Percentiles rank a stretch among this genome's conserved stretches.
Conservation (phyloP, 2,329 filamentous ascomycete species). For the Aspergillus tamarii region DNA sequence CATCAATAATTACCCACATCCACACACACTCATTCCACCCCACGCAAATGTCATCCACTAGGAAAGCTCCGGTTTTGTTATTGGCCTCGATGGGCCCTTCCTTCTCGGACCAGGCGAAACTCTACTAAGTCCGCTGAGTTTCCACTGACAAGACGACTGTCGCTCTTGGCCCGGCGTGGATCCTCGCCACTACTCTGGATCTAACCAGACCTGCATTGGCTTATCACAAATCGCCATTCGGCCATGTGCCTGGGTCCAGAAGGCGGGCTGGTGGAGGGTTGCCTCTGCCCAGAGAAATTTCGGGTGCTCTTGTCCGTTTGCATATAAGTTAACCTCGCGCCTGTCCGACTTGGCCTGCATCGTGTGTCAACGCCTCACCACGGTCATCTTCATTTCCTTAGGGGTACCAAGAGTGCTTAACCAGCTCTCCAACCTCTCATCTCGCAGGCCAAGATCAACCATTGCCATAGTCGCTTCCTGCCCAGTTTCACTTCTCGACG, state of each 20-base stretch:
- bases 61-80: not conserved
- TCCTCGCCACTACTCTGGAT: constrained; percentile 17
- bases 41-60: constrained; percentile 3
- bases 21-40: not conserved
- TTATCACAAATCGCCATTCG: constrained; percentile 24
- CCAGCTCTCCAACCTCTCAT: constrained; percentile 17
- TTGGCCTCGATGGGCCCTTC: not conserved
- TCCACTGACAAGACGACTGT: constrained; percentile 11
- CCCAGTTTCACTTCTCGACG: constrained; percentile 13
- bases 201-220: constrained; percentile 19
- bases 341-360: constrained; percentile 28
- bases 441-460: constrained; percentile 17
- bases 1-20: not conserved
- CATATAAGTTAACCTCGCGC: constrained; percentile 23
- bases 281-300: constrained; percentile 23
- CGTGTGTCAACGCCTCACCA: constrained; percentile 23
- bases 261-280: constrained; percentile 19
- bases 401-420: constrained; percentile 15
- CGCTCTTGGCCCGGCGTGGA: constrained; percentile 9
- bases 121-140: constrained; percentile 4
- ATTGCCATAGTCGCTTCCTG: constrained; percentile 12
- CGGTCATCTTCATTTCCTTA: constrained; percentile 5
- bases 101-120: constrained; percentile 7
- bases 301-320: constrained; percentile 9
- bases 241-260: constrained; percentile 25